Evolutionary conservation across 768 basidiomycete genomes (phyloP).

Genomic region (Aureoboletus auriporus): DNA sequence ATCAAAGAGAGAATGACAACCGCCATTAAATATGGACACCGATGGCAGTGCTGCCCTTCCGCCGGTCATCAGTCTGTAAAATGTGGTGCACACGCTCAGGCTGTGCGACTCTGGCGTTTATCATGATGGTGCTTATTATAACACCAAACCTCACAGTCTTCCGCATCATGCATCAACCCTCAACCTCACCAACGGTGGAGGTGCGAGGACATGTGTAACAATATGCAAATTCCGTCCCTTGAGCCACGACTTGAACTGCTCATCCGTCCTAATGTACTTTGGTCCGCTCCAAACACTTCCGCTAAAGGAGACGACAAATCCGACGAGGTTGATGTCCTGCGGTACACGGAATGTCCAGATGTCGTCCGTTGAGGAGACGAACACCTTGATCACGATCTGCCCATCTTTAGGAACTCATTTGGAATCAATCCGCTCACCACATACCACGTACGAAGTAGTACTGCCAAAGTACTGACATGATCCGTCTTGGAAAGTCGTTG

Average conservation of each 20-base stretch:
- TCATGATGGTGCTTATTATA: too few relatives aligned
- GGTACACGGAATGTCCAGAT: conserved; percentile 37
- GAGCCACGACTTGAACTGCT: conserved; percentile 33
- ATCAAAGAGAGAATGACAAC: too few relatives aligned
- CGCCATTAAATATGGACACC: too few relatives aligned
- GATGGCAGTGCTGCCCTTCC: neutral
- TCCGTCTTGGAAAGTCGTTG: too few relatives aligned
- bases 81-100: too few relatives aligned
- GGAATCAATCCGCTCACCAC: too few relatives aligned
- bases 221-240: conserved; percentile 33
- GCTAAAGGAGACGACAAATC: conserved; percentile 32
- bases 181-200: conserved; percentile 15
- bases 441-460: too few relatives aligned
- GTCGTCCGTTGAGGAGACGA: conserved; percentile 37
- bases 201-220: conserved; percentile 26
- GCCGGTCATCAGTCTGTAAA: too few relatives aligned
- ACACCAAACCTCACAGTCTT: conserved; percentile 22
- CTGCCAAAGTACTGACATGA: too few relatives aligned
- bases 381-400: conserved; percentile 37
- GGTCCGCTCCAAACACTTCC: conserved; percentile 29
- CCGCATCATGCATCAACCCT: conserved; percentile 10
- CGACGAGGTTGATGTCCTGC: conserved; percentile 25
- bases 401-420: conserved; percentile 33
- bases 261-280: conserved; percentile 29
- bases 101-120: too few relatives aligned